phyloP scores from a whole-genome alignment of 2,329 filamentous ascomycete species.

The Trematosphaeria pertusa region DNA sequence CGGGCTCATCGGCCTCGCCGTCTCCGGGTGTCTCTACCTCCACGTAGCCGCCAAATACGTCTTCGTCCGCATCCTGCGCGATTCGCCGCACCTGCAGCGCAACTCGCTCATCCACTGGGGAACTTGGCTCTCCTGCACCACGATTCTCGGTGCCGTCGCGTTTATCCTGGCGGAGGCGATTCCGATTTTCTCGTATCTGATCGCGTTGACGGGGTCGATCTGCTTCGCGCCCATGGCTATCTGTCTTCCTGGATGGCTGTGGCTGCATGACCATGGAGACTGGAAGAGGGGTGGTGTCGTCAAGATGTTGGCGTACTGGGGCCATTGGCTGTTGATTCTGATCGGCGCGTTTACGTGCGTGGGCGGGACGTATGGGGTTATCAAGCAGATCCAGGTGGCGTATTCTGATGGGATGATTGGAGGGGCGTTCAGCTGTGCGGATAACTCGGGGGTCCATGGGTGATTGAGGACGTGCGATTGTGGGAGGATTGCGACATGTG shows the following conservation, averaged over 20 bases:
- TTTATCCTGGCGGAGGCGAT: conserved; percentile 60
- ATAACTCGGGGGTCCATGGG: conserved; percentile 18
- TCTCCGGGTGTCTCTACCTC: conserved; percentile 56
- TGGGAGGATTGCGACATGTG: no score
- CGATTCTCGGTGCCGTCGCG: conserved; percentile 55
- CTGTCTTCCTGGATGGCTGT: conserved; percentile 56
- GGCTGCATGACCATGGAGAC: conserved; percentile 56
- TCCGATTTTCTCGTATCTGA: conserved; percentile 60
- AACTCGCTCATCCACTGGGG: conserved; percentile 61
- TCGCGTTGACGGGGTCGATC: conserved; percentile 55
- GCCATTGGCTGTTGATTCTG: conserved; percentile 51
- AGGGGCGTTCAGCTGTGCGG: conserved; percentile 24
- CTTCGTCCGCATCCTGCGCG: conserved; percentile 62
- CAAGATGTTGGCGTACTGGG: conserved; percentile 45
- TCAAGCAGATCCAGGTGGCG: conserved; percentile 57
- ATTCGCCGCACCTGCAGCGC: conserved; percentile 59
- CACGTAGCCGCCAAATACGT: conserved; percentile 63
- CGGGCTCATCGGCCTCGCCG: conserved; percentile 61
- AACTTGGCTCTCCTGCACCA: conserved; percentile 61
- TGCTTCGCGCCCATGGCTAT: conserved; percentile 60
- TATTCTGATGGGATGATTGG: conserved; percentile 56
- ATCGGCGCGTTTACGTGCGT: conserved; percentile 56
- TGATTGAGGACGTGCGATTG: neutral
- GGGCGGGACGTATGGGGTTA: conserved; percentile 56
- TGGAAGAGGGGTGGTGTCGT: conserved; percentile 43